Conservation (phyloP, 306 rosid species). For the Begonia loranthoides region DNA sequence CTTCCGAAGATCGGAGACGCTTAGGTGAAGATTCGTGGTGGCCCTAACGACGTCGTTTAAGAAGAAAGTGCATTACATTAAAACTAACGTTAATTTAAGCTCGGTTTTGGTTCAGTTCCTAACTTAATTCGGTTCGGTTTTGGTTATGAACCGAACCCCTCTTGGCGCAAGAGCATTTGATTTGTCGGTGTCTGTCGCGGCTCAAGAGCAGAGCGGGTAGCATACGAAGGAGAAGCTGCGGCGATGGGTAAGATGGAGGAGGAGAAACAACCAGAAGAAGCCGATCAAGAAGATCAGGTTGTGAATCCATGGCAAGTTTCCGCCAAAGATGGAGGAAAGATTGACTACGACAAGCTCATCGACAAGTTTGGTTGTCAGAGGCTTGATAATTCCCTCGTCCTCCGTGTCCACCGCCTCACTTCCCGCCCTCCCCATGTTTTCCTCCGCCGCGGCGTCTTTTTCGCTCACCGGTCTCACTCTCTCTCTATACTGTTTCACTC, state of each 20-base stretch:
- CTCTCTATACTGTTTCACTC: not conserved
- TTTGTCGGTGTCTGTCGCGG: too few species aligned
- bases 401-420: constrained; percentile 58
- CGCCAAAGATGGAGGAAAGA: constrained; percentile 60
- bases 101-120: too few species aligned
- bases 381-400: constrained; percentile 39
- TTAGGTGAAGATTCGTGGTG: too few species aligned
- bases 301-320: constrained; percentile 85
- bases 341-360: constrained; percentile 83
- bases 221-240: too few species aligned
- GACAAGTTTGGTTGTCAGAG: constrained; percentile 89
- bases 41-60: too few species aligned
- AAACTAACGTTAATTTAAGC: too few species aligned
- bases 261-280: constrained; percentile 5
- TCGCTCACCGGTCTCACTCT: constrained; percentile 55
- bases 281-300: constrained; percentile 31
- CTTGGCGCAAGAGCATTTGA: too few species aligned
- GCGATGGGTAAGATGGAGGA: constrained; percentile 14
- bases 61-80: too few species aligned
- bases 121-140: too few species aligned
- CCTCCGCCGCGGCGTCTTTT: constrained; percentile 91
- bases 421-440: constrained; percentile 61
- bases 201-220: too few species aligned
- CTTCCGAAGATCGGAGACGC: too few species aligned
- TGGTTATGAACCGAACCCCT: too few species aligned